Conservation (phyloP, 225 moss, liverwort and hornwort genomes). For the Polytrichum formosum region DNA sequence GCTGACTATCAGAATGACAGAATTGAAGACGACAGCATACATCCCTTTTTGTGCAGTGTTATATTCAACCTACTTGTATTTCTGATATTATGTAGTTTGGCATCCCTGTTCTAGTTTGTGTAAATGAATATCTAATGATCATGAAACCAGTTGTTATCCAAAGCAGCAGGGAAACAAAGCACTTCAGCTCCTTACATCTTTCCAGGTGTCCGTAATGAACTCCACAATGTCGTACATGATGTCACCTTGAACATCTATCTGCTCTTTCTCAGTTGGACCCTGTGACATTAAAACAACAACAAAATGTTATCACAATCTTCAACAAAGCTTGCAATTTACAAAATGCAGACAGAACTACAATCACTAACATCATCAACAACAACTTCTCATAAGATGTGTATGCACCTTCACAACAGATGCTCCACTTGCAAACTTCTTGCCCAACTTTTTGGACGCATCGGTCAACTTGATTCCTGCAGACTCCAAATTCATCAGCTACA, state of each 20-base stretch:
- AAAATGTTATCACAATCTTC: neutral
- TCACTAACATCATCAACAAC: too few species aligned
- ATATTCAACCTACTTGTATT: too few species aligned
- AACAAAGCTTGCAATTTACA: neutral
- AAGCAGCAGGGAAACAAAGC: neutral
- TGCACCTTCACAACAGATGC: constrained; percentile 97
- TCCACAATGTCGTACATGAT: constrained; percentile 98
- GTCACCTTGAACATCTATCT: constrained; percentile 99
- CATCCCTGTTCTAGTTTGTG: too few species aligned
- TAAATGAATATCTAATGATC: too few species aligned
- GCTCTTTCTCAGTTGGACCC: constrained; percentile 99
- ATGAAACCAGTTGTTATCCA: too few species aligned
- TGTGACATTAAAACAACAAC: constrained; percentile 11
- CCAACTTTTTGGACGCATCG: constrained; percentile 97
- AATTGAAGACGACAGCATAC: too few species aligned
- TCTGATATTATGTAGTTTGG: too few species aligned
- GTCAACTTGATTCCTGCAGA: constrained; percentile 87
- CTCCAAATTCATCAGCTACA: constrained; percentile 1
- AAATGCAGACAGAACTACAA: too few species aligned
- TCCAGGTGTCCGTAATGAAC: constrained; percentile 96
- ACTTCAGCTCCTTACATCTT: constrained; percentile 52
- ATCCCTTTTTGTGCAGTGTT: too few species aligned
- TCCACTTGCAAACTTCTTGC: constrained; percentile 98
- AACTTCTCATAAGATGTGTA: neutral
- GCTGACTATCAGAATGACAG: too few species aligned